These are phyloP conservation scores for Chaetomidium leptoderma DNA, from an alignment of 495 filamentous ascomycete genomes.

Conservation along the genomic window DNA sequence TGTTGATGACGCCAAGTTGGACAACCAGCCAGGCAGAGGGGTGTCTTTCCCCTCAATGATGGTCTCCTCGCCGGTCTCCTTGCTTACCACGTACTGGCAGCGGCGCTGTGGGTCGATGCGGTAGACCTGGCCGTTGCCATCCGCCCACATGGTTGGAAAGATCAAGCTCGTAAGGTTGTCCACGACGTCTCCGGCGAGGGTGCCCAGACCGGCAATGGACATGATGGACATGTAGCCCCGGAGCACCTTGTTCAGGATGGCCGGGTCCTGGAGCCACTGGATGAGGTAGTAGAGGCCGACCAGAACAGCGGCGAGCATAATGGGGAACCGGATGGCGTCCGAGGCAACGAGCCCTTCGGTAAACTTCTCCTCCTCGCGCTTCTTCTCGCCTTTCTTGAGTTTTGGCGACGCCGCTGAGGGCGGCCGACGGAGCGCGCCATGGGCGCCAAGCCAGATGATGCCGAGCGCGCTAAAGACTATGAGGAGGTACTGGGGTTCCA, in stretches of 20 bases:
- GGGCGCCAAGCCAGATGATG: constrained; percentile 45
- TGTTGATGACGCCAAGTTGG: constrained; percentile 28
- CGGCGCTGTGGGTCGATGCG: constrained; percentile 38
- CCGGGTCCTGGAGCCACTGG: constrained; percentile 79
- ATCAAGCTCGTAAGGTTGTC: constrained; percentile 61
- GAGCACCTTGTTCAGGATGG: constrained; percentile 76
- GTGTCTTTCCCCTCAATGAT: constrained; percentile 30
- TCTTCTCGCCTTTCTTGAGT: constrained; percentile 40
- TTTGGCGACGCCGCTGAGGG: constrained; percentile 66
- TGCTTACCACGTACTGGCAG: constrained; percentile 24
- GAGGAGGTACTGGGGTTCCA: constrained; percentile 42
- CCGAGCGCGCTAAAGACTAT: constrained; percentile 41
- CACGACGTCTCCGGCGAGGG: constrained; percentile 63
- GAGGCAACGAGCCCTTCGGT: constrained; percentile 73
- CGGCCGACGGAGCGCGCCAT: constrained; percentile 61
- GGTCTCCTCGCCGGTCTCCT: constrained; percentile 16
- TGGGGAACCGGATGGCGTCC: constrained; percentile 82
- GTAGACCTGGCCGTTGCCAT: constrained; percentile 40
- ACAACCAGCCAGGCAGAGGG: constrained; percentile 45
- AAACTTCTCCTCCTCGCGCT: constrained; percentile 56
- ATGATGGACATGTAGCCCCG: constrained; percentile 79
- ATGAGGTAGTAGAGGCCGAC: constrained; percentile 82
- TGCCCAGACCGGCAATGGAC: constrained; percentile 68
- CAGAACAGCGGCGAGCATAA: constrained; percentile 71
- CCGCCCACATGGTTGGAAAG: constrained; percentile 63